phyloP scores from a whole-genome alignment of 164 flowering plant species.

The Vitis rotundifolia region DNA sequence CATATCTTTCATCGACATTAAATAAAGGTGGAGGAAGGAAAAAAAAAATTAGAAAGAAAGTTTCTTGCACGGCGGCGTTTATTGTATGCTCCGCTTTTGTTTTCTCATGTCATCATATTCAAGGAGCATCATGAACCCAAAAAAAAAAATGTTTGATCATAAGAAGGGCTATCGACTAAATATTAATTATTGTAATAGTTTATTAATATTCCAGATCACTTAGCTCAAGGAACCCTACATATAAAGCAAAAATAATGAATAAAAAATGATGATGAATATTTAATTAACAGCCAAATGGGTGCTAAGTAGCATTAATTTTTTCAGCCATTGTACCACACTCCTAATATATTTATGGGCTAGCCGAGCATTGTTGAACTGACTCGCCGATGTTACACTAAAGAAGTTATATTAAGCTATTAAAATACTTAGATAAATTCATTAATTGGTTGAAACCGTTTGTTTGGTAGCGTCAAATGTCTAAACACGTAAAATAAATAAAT shows the following conservation, averaged over 20 bases:
- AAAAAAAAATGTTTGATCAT: slow-evolving; percentile 8
- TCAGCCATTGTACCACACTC: too few relatives aligned
- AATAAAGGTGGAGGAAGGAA: background rate
- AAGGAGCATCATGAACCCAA: slow-evolving; percentile 4
- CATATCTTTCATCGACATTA: slow-evolving; percentile 5
- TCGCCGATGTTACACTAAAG: too few relatives aligned
- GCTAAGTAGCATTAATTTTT: too few relatives aligned
- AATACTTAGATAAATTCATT: too few relatives aligned
- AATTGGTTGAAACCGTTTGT: too few relatives aligned
- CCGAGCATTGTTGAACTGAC: too few relatives aligned
- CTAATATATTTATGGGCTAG: too few relatives aligned
- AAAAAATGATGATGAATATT: too few relatives aligned
- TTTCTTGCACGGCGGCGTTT: background rate
- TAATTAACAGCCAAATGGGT: too few relatives aligned
- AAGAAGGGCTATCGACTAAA: background rate
- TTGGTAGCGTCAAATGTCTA: too few relatives aligned
- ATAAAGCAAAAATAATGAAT: background rate
- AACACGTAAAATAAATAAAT: too few relatives aligned
- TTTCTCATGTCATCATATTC: slow-evolving; percentile 13
- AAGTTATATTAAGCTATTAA: too few relatives aligned
- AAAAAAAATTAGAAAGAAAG: background rate
- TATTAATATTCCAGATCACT: background rate
- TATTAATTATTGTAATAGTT: background rate
- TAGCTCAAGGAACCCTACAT: background rate
- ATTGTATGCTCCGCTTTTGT: slow-evolving; percentile 9